phyloP scores from a whole-genome alignment of 2,329 filamentous ascomycete genomes.

The Penicillium sp. region DNA sequence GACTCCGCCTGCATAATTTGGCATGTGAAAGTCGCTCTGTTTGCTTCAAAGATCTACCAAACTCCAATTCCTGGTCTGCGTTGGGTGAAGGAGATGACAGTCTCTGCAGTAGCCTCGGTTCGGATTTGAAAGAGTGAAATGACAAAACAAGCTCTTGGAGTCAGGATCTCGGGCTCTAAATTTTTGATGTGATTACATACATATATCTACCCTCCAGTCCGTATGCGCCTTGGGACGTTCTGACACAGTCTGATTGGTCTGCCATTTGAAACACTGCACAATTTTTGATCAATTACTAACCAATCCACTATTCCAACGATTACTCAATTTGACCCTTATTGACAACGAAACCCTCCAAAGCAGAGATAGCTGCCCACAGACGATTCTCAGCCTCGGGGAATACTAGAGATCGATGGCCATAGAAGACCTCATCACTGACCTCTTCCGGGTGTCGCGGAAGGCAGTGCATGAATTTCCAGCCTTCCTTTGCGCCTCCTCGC shows the following conservation, averaged over 20 bases:
- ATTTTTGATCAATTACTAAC: not conserved
- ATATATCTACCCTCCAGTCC: no score
- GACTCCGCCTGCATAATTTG: slow-evolving; percentile 12
- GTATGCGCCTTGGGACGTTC: no score
- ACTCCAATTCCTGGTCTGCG: not conserved
- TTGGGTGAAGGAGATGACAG: not conserved
- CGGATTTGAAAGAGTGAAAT: not conserved
- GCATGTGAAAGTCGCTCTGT: slow-evolving; percentile 14
- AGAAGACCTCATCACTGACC: slow-evolving; percentile 93
- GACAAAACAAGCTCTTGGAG: not conserved
- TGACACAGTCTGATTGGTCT: not conserved
- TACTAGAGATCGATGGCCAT: slow-evolving; percentile 81
- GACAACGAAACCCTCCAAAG: slow-evolving; percentile 87
- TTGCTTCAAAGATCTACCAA: not conserved
- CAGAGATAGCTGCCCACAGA: slow-evolving; percentile 87
- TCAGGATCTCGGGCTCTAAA: not conserved
- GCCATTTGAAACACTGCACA: slow-evolving; percentile 1
- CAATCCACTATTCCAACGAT: not conserved
- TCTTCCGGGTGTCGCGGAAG: slow-evolving; percentile 90
- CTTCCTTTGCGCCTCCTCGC: slow-evolving; percentile 80
- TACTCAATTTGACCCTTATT: slow-evolving; percentile 78
- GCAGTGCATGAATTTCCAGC: slow-evolving; percentile 99
- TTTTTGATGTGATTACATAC: not conserved
- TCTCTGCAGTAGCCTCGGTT: not conserved
- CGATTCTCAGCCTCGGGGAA: slow-evolving; percentile 96